Evolutionary conservation across 2,329 filamentous ascomycete species (phyloP).

Genomic region (Hypoxylon sp.): DNA sequence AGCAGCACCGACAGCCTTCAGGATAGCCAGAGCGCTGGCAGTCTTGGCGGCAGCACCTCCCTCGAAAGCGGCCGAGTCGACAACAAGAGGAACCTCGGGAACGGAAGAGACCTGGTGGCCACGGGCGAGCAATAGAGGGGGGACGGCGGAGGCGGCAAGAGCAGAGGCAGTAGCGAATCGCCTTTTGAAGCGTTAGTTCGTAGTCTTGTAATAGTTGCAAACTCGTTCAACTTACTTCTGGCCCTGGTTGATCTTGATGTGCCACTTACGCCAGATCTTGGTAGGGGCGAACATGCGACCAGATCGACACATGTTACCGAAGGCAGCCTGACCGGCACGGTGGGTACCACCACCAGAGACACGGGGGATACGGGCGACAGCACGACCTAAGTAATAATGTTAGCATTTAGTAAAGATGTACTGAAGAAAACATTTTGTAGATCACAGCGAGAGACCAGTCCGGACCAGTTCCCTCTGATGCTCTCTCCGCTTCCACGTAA

Average conservation of each 20-base stretch:
- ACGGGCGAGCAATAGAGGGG: slow-evolving; percentile 93
- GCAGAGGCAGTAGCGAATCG: slow-evolving; percentile 98
- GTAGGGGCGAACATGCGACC: slow-evolving; percentile 99
- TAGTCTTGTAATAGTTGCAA: slow-evolving; percentile 22
- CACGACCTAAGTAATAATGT: slow-evolving; percentile 73
- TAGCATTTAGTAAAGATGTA: slow-evolving; percentile 30
- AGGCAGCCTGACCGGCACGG: slow-evolving; percentile 99
- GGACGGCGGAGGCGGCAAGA: slow-evolving; percentile 93
- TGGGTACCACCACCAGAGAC: slow-evolving; percentile 99
- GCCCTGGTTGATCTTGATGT: slow-evolving; percentile 99
- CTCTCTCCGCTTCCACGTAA: slow-evolving; percentile 4
- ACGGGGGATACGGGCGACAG: slow-evolving; percentile 99
- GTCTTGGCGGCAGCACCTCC: slow-evolving; percentile 85
- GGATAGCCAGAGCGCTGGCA: slow-evolving; percentile 82
- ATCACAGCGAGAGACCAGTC: slow-evolving; percentile 23
- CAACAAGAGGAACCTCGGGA: slow-evolving; percentile 95
- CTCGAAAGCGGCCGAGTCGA: slow-evolving; percentile 90
- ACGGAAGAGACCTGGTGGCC: slow-evolving; percentile 94
- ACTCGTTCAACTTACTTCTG: slow-evolving; percentile 76
- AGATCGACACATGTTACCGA: slow-evolving; percentile 99
- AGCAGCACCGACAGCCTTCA: slow-evolving; percentile 90
- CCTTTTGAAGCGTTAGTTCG: slow-evolving; percentile 60
- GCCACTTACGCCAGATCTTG: slow-evolving; percentile 99
- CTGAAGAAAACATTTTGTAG: no score
- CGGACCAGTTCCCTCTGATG: no score